Evolutionary conservation across 305 asterid genomes (phyloP).

Genomic region (Ajuga reptans): DNA sequence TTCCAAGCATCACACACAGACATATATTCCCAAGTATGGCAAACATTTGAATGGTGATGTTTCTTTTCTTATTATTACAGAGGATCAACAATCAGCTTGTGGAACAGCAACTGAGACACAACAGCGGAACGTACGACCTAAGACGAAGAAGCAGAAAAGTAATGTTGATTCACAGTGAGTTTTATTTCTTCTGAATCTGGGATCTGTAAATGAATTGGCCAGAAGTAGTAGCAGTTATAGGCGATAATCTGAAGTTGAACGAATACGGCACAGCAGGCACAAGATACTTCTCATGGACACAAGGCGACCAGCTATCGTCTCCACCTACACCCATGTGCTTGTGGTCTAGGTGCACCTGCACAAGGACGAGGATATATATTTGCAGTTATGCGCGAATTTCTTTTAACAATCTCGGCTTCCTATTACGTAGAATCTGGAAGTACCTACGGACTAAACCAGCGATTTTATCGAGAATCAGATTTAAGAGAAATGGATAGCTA

Average conservation of each 20-base stretch:
- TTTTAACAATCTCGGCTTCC: too few relatives aligned
- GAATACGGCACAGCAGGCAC: conserved; percentile 64
- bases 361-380: neutral
- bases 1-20: too few relatives aligned
- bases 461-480: neutral
- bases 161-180: neutral
- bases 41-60: neutral
- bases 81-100: neutral
- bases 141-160: neutral
- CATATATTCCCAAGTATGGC: too few relatives aligned
- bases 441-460: neutral
- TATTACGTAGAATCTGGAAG: neutral
- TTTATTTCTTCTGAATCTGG: conserved; percentile 30
- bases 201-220: conserved; percentile 48
- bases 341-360: conserved; percentile 96
- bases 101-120: neutral
- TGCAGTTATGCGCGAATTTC: too few relatives aligned
- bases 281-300: conserved; percentile 68
- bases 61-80: conserved; percentile 16
- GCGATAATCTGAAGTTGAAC: conserved; percentile 62
- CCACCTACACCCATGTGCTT: conserved; percentile 93
- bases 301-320: conserved; percentile 97
- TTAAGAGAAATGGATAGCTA: neutral
- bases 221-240: conserved; percentile 42
- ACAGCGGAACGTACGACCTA: neutral